Base-by-base conservation (phyloP, 345 rosid species). In the Draba incana region DNA sequence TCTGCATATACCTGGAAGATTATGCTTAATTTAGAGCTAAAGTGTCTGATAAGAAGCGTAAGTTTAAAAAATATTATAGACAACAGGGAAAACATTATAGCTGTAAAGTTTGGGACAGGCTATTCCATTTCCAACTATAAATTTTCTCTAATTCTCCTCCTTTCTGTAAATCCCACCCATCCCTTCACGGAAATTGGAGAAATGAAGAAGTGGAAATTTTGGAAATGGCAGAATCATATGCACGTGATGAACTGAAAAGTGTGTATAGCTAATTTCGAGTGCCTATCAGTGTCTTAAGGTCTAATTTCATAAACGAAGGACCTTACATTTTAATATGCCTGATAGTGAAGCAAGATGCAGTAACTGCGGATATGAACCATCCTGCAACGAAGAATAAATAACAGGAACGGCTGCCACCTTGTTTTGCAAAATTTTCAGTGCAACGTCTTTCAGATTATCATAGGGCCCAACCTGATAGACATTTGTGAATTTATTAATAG, bases 261-360 rank as follows among this genome's bases (percentile, higher is more conserved):
- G 30, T 62, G 57, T 39, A 24, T 38, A 11, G 11, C 61, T 30
- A 50, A 57, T 14, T 39, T 51, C 15, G 15, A 44, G 61, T n/a
- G 23, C 60, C 13, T 52, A 42, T 39, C 47, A 69, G 70, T 37
- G 25, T 64, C 49, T 55, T 7, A 69, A 54, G 52, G 57, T 43
- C 47, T 57, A 49, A 59, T 27, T 31, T 3, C 57, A 48, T 47
- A 70, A 45, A 38, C 24, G 47, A 24, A 79, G 76, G 47, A 25
- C 11, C 87, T 81, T 79, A 95, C 99, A 84, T 82, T 88, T 92
- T 68, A 95, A 77, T 75, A 95, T 86, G 75, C 92, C 97, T 57
- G 98, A 85, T 60, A 95, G 83, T 7, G 99, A 86, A 72, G 99
- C 97, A 80, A 95, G 90, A 75, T 92, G 90, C 60, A 95, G 83